Evolutionary conservation across 2,329 filamentous ascomycete genomes (phyloP).

Genomic region (Fusarium foetens): DNA sequence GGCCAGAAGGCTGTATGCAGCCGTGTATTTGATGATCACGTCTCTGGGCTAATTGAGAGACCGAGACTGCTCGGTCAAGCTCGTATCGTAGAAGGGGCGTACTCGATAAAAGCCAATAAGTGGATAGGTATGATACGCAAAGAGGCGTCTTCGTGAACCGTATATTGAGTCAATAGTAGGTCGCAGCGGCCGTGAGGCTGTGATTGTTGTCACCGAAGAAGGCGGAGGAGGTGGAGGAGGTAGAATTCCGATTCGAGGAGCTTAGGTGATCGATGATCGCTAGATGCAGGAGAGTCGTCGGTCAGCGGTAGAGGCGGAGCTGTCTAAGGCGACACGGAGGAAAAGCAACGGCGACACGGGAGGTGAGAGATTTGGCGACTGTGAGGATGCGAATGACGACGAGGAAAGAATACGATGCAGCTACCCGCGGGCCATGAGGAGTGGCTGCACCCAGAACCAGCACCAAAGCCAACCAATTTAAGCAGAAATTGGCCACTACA

Average conservation of each 20-base stretch:
- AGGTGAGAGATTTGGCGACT: neutral
- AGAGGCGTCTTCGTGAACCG: conserved; percentile 42
- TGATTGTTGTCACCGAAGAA: conserved; percentile 34
- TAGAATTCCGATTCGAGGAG: conserved; percentile 32
- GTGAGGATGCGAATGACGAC: conserved; percentile 18
- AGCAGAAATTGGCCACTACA: conserved; percentile 39
- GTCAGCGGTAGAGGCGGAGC: conserved; percentile 4
- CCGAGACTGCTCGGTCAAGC: conserved; percentile 43
- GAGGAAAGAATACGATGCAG: conserved; percentile 39
- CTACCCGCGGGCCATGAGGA: conserved; percentile 45
- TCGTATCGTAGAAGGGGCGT: conserved; percentile 47
- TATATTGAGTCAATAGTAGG: conserved; percentile 38
- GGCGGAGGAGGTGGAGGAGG: conserved; percentile 22
- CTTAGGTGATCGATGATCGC: conserved; percentile 29
- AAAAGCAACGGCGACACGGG: conserved; percentile 17
- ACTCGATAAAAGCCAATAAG: conserved; percentile 40
- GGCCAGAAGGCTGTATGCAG: conserved; percentile 38
- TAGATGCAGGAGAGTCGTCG: conserved; percentile 14
- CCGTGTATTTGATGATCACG: conserved; percentile 41
- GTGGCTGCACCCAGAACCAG: conserved; percentile 33
- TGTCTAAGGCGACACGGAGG: conserved; percentile 12
- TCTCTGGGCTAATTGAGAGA: conserved; percentile 33
- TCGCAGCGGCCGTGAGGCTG: conserved; percentile 33
- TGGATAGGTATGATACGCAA: conserved; percentile 38
- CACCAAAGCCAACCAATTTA: conserved; percentile 23